Base-by-base conservation (phyloP, 225 moss, liverwort and hornwort genomes). In the Sphagnum tenellum region DNA sequence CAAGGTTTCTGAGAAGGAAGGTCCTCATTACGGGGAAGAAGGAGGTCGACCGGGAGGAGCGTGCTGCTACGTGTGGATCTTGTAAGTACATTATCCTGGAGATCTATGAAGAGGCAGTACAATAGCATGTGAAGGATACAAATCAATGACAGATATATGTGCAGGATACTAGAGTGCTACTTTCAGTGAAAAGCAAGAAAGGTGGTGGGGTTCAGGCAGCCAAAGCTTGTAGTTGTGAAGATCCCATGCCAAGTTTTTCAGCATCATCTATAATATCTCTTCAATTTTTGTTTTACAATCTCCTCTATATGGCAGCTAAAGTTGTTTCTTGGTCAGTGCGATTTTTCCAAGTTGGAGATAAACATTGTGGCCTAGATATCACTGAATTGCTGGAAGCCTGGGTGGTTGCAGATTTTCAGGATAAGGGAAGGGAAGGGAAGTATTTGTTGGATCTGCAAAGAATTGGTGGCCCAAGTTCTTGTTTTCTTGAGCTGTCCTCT, bases 381-480 rank as follows among this genome's bases (percentile, higher is more conserved):
- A 46, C 56, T 46, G 11, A 12, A 8, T 45, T 56, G 45, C 57
- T 57, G 56, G 73, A 63, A 50, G 68, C 29, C 29, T 29, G 61
- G 57, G 56, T 60, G 69, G 53, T 11, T 69, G 76, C 80, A 83
- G 83, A 67, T 83, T 29, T 83, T 74, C 70, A 83, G 80, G 70
- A 77, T 74, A 57, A 71, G 74, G 7, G 83, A 83, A 29, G 29
- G 29, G 29, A 29, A 48, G 80, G 80, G 59, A 81, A 66, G 48
- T 63, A 77, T 62, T 66, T 81, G 60, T 52, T 81, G 66, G 81
- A 81, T 59, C 70, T 77, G n/a, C 81, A 77, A 60, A 70, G 74
- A 65, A 49, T 81, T 9, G 66, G 67, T 12, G 81, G 81, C 44
- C 74, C 81, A 50, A 64, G 49, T 56, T 81, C 77, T 60, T 46